A percentile compares a stretch with the other conserved stretches of the same genome.
phyloP scores from a whole-genome alignment of 768 basidiomycete species.

The Trametes punicea region DNA sequence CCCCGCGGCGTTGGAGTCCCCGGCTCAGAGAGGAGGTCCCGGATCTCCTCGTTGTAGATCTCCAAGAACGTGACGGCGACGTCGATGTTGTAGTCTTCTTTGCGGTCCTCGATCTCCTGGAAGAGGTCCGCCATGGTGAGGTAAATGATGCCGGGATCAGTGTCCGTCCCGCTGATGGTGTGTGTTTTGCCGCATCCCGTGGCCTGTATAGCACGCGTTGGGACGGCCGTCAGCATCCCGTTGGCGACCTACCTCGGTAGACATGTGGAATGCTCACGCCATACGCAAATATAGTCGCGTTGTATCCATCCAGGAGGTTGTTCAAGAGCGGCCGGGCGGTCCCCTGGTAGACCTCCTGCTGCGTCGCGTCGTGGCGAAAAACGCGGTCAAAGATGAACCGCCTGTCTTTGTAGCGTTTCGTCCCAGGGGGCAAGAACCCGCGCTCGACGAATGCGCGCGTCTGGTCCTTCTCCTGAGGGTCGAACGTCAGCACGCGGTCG shows the following conservation, averaged over 20 bases:
- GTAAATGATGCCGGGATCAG: constrained; percentile 92
- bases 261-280: constrained; percentile 57
- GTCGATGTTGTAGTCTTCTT: constrained; percentile 80
- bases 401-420: constrained; percentile 93
- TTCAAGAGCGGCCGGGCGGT: constrained; percentile 84
- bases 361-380: constrained; percentile 75
- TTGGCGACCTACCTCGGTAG: not conserved
- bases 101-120: constrained; percentile 83
- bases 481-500: constrained; percentile 93
- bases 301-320: constrained; percentile 89
- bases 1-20: constrained; percentile 66
- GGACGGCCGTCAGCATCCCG: not conserved
- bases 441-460: constrained; percentile 78
- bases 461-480: constrained; percentile 87
- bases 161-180: constrained; percentile 91
- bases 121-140: constrained; percentile 97
- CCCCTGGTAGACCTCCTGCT: constrained; percentile 83
- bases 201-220: constrained; percentile 52
- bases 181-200: constrained; percentile 99
- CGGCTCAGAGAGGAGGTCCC: constrained; percentile 84
- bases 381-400: constrained; percentile 97
- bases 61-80: constrained; percentile 95
- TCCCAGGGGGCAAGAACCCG: constrained; percentile 81
- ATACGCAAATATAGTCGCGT: constrained; percentile 97
- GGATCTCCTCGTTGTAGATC: constrained; percentile 99